These are phyloP conservation scores for Chaetomium fimeti DNA, from an alignment of 495 filamentous ascomycete species.

Conservation along the genomic window DNA sequence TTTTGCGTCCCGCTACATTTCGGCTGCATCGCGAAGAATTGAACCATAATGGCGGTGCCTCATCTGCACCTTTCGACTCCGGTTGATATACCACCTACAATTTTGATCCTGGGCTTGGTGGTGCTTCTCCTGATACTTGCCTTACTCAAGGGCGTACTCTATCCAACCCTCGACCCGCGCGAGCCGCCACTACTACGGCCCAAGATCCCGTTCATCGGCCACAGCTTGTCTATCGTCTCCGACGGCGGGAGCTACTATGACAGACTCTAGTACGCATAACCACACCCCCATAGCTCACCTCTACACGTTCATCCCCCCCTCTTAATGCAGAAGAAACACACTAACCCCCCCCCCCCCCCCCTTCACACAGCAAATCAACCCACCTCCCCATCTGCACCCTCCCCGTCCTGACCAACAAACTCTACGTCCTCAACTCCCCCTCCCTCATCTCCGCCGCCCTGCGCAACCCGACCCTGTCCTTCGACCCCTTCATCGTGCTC, in stretches of 20 bases:
- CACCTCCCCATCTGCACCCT: conserved; percentile 43
- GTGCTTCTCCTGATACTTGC: conserved; percentile 2
- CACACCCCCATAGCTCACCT: too few relatives aligned
- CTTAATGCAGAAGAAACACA: too few relatives aligned
- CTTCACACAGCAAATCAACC: neutral
- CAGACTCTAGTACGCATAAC: conserved; percentile 16
- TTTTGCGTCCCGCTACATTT: neutral
- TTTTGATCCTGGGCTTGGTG: neutral
- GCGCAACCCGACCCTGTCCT: conserved; percentile 18
- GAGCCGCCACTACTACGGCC: conserved; percentile 27
- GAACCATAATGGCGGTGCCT: neutral
- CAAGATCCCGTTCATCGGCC: conserved; percentile 29
- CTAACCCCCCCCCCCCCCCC: neutral
- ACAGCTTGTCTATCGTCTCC: conserved; percentile 18
- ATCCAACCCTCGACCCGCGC: conserved; percentile 23
- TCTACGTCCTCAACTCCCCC: conserved; percentile 27
- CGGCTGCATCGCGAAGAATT: neutral
- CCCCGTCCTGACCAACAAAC: conserved; percentile 28
- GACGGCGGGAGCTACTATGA: conserved; percentile 17
- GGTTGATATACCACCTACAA: neutral
- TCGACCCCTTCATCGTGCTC: conserved; percentile 18
- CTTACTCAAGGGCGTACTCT: neutral
- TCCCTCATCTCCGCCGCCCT: conserved; percentile 22
- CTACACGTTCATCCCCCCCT: too few relatives aligned
- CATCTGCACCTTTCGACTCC: neutral